Base-by-base conservation (phyloP, 192 early-diverging fungal species). In the Umbelopsis ramanniana region DNA sequence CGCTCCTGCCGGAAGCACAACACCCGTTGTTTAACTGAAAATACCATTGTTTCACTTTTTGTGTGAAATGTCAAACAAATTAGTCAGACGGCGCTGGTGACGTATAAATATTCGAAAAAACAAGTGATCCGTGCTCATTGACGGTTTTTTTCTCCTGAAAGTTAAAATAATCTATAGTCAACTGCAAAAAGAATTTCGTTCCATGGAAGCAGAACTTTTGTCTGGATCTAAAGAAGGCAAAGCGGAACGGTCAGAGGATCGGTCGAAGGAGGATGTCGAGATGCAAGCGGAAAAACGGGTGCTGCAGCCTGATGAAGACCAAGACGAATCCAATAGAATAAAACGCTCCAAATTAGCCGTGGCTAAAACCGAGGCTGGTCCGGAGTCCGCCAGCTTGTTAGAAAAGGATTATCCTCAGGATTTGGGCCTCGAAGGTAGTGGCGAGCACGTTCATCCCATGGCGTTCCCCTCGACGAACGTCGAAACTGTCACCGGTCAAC, bases 181-280 rank as follows among this genome's bases (percentile, higher is more conserved):
- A 21, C 52, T 23, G 9, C 52, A 22, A 17, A n/a, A 17, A 6
- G 26, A 37, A 63, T 6, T 63, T 37, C 7, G 29, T 63, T 63
- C 26, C n/a, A 63, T 63, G 57, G 57, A 63, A 29, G 15, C 57
- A 37, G 57, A 63, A 17, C 33, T 35, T n/a, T 35, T 63, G 14
- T 19, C 17, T 8, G 35, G 33, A 63, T 17, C 26, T 37, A 38
- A 38, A 35, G 8, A 38, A 14, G 33, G 35, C 33, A 12, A 38
- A n/a, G 1, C 0, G 4, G 33, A 17, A 29, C 17, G 15, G 57
- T 17, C 26, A 19, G 57, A 63, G 15, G 33, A 37, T 29, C 17
- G 33, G 15, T 9, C 17, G 33, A 29, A 35, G 57, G 57, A 63
- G 33, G 19, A 15, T 11, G 12, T 11, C 3, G 33, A 29, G 1